Evolutionary conservation across 139 green algal species (phyloP), one percentile per base, ranked within the genome.

Genomic region (Pycnococcus provasolii): DNA sequence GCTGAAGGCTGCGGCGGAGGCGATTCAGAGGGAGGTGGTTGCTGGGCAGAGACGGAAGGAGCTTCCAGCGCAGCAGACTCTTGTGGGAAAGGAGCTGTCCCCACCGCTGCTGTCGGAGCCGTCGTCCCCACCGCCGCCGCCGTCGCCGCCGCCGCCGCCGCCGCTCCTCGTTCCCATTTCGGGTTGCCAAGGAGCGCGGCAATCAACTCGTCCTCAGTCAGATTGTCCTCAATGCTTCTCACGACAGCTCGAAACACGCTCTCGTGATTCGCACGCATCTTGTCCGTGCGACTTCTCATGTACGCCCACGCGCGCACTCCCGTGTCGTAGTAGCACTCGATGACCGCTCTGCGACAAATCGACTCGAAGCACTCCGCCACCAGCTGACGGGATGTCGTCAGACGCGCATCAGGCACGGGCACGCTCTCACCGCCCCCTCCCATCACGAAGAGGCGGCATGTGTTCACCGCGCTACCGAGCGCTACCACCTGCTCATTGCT

Each of bases 251-350:
- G 53, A 53, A 26, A 15, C 39, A 9, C 2, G n/a, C 39, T 13
- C 41, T n/a, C 11, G 11, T n/a, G 9, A 37, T 42, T n/a, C 60
- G 41, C 60, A 41, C 42, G 41, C 60, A 66, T 64, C 80, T 96
- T 96, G 83, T 96, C 90, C 6, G 58, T 65, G 45, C 90, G 78
- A n/a, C 84, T 79, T 0, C 90, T 67, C 83, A 96, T 87, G 81
- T 83, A 96, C 15, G 51, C 8, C 90, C 90, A 96, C 4, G 55
- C 8, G 4, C 72, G 51, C 15, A 52, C 50, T 44, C 86, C 73
- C 3, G 55, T 26, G 54, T 90, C 76, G 54, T 77, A 94, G 39
- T 73, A 73, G 80, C 90, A 96, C 77, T 96, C 90, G 3, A 95
- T 73, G 51, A 96, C 86, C 44, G 70, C 67, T 15, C 74, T 73